Base-by-base conservation (phyloP, 495 filamentous ascomycete genomes). In the Podospora conica region DNA sequence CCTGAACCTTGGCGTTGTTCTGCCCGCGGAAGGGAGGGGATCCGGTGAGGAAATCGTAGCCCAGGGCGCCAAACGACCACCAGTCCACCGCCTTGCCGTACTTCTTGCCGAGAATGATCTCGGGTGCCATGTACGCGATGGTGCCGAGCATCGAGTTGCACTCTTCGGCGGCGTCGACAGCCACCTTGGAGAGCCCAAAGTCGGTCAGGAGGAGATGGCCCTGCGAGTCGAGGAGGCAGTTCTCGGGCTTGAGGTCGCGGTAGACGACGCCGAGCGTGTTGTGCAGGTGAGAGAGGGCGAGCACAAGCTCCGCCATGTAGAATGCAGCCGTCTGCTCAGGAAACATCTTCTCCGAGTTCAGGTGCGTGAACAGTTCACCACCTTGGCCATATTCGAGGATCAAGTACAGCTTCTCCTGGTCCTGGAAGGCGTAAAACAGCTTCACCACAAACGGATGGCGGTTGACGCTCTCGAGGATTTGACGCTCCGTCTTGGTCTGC, bases 351-450 rank as follows among this genome's bases (percentile, higher is more conserved):
- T 97, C 92, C 69, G 90, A 88, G 48, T 86, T 90, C 11, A 98
- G 84, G 69, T 97, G 93, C 18, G 87, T 87, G 76, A 98, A 98
- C 15, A 98, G 82, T 75, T 98, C 95, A 33, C 95, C 95, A 53
- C 95, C 95, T 75, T 96, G 89, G n/a, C 95, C 95, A 75, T 98
- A 98, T 76, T 98, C 94, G 53, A 98, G 87, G 71, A 98, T 98
- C 29, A 98, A 81, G 76, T 98, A 98, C 11, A 98, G 87, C 79
- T 96, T 98, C 81, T 96, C 92, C 68, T 90, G 93, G 76, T 98
- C 96, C 77, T 98, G 95, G 78, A 98, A 98, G 24, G 95, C 95
- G 73, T 98, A 98, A 80, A 89, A 98, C 11, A 98, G 84, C 73
- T 97, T 98, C 53, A 98, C 95, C 25, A 98, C 91, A 71, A 97